Conservation (phyloP, 768 basidiomycete species). For the Crucibulum laeve region DNA sequence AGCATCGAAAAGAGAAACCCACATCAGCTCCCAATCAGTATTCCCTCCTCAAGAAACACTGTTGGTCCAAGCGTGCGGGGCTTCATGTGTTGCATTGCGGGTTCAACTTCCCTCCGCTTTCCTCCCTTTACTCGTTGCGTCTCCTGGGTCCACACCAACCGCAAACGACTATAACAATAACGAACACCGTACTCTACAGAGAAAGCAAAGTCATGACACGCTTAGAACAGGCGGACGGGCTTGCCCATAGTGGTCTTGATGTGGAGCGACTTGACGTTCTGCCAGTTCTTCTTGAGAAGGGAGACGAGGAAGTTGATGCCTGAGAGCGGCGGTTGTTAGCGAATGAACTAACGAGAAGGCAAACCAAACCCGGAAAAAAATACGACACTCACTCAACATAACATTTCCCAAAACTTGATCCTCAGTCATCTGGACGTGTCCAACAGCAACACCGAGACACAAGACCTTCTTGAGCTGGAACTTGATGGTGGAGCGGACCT, state of each 20-base stretch:
- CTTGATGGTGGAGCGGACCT: constrained; percentile 99
- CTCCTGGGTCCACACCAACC: not conserved
- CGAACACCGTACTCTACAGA: not conserved
- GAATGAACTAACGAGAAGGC: too few species aligned
- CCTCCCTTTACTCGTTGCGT: constrained; percentile 9
- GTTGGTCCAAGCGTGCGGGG: constrained; percentile 99
- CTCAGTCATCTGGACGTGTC: constrained; percentile 95
- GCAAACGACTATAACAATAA: not conserved
- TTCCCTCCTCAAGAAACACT: constrained; percentile 60
- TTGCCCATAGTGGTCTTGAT: constrained; percentile 99
- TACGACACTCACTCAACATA: constrained; percentile 76
- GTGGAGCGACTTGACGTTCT: constrained; percentile 98
- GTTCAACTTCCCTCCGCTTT: constrained; percentile 20
- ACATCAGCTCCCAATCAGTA: constrained; percentile 91
- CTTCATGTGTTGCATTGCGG: constrained; percentile 89
- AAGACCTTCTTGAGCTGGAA: constrained; percentile 99
- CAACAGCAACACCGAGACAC: constrained; percentile 98
- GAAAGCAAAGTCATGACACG: constrained; percentile 5
- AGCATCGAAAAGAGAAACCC: constrained; percentile 13
- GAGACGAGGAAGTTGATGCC: constrained; percentile 99
- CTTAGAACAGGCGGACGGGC: constrained; percentile 89
- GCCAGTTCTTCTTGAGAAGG: constrained; percentile 99
- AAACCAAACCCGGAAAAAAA: not conserved
- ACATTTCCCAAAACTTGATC: constrained; percentile 96
- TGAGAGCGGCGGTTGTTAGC: constrained; percentile 25